Base-by-base conservation (phyloP, 2,329 filamentous ascomycete genomes). In the Neoscytalidium dimidiatum region DNA sequence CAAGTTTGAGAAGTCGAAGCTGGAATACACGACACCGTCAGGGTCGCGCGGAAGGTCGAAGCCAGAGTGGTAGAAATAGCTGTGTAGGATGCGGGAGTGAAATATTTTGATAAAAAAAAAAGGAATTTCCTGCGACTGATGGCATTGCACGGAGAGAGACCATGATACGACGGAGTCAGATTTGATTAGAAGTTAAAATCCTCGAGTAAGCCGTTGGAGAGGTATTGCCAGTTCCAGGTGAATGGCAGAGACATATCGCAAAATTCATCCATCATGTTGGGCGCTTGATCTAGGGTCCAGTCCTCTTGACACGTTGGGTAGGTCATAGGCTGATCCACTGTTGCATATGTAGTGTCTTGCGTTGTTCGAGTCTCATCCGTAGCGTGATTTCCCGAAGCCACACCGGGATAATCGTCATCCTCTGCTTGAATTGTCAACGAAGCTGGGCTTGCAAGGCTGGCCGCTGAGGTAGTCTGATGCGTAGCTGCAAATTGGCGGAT, bases 11-110 rank as follows among this genome's bases (percentile, higher is more conserved):
- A 53, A 41, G 53, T 65, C 63, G 11, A 61, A 60, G 53, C 33
- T 65, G 43, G 63, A 43, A 6, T 65, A 65, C n/a, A 9, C n/a
- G 9, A 38, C 46, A 3, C 63, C 63, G 1, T 65, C 63, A 3
- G 63, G 63, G 8, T 46, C 44, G 33, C 26, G 63, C 3, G 63
- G 63, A 13, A 60, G 63, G 19, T 65, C 63, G 33, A 65, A 52
- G 35, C 53, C 63, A 11, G 46, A 60, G 53, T 65, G 62, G 62
- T 61, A 21, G 28, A n/a, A 13, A 8, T 46, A 17, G 8, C 21
- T 49, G 13, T 3, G 21, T 48, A 14, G 11, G 5, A 48, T 23
- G 44, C 19, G 44, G 21, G 9, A 19, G 4, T 21, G 4, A 21
- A 19, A 19, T 3, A 3, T 11, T 41, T 4, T n/a, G n/a, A n/a